phyloP scores from a whole-genome alignment of 148 eudicot genomes.

The Chenopodium album region DNA sequence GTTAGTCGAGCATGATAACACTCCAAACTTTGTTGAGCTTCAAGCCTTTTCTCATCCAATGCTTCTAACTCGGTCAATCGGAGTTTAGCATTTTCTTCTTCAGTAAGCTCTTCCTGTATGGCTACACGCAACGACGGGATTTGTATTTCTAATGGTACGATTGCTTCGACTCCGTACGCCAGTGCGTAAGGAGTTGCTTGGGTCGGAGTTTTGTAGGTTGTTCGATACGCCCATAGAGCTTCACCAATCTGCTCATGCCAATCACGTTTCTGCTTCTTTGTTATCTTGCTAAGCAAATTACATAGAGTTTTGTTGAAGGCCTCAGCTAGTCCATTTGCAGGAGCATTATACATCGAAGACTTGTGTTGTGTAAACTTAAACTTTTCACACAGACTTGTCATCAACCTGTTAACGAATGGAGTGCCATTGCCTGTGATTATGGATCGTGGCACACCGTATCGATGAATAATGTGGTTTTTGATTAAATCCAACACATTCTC shows the following conservation, averaged over 20 bases:
- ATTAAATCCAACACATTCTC: neutral
- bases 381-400: neutral
- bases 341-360: neutral
- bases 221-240: neutral
- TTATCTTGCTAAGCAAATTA: neutral
- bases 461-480: too few species aligned
- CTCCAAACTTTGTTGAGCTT: too few species aligned
- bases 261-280: neutral
- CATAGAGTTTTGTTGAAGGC: neutral
- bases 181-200: neutral
- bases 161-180: neutral
- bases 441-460: too few species aligned
- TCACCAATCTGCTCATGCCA: neutral
- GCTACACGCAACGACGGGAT: neutral
- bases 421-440: neutral
- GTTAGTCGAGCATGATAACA: too few species aligned
- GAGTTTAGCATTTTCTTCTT: neutral
- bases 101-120: neutral
- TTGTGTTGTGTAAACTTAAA: conserved; percentile 1
- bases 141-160: neutral
- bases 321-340: neutral
- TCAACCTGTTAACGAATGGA: neutral
- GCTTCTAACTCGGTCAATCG: neutral
- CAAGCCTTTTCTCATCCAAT: neutral
- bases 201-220: neutral